Evolutionary conservation across 2,329 filamentous ascomycete genomes (phyloP).

Genomic region (Colletotrichum sansevieriae): DNA sequence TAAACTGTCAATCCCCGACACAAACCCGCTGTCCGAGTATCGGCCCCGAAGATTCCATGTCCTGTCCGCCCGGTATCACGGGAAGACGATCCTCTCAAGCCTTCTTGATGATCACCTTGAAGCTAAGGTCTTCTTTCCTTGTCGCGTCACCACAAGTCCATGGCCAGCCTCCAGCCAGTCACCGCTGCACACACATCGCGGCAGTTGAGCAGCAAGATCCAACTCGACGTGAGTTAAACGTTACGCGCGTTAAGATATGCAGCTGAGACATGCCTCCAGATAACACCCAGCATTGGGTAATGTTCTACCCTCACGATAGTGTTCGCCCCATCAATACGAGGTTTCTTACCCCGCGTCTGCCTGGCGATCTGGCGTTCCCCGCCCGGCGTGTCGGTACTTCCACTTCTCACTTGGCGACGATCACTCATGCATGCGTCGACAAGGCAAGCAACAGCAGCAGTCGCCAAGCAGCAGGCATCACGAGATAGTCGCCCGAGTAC

Average conservation of each 20-base stretch:
- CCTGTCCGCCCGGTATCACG: no score
- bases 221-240: background rate
- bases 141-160: no score
- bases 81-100: no score
- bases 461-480: background rate
- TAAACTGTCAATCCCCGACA: background rate
- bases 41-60: background rate
- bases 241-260: background rate
- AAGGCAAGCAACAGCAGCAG: no score
- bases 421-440: background rate
- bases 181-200: no score
- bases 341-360: background rate
- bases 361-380: background rate
- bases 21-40: background rate
- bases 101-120: no score
- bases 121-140: no score
- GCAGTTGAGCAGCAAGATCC: no score
- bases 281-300: no score
- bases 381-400: no score
- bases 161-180: no score
- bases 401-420: background rate
- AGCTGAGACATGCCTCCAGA: constrained; percentile 19
- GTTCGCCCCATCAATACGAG: constrained; percentile 21
- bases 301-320: background rate
- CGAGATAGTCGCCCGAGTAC: no score